Base-by-base conservation (phyloP, 805 yeast species). In the Saccharomycopsis selenospora region DNA sequence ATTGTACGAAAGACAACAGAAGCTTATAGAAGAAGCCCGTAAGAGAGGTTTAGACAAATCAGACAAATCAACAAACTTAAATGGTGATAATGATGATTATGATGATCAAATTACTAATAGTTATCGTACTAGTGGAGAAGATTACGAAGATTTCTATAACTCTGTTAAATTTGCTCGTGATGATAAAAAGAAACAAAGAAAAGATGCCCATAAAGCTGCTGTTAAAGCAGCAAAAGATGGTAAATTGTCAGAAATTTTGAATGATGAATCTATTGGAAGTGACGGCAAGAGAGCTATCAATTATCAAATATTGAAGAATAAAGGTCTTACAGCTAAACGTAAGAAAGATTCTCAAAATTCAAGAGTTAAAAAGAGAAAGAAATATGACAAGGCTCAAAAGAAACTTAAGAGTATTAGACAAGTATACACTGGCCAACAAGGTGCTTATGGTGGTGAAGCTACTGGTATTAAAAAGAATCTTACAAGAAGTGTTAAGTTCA, bases 301-400 rank as follows among this genome's bases (percentile, higher is more conserved):
- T 64, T 93, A 83, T 69, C 98, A 91, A 71, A 93, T 93, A 54
- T 74, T 87, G 69, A 93, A 91, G 77, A 93, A 93, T 71, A 90
- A 87, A 71, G 99, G 99, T 61, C 79, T 93, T 55, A 90, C 97
- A 1, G 91, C 95, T 17, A 85, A 82, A 66, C 77, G 96, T 64
- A 85, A 86, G 73, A 93, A 93, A 75, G 96, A 87, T 56, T 80
- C 85, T 72, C 79, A 97, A 68, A 93, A 93, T 65, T 79, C 98
- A 40, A 83, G 99, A 70, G 98, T 93, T 60, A 93, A 93, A 76
- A 93, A 91, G 95, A 85, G 99, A 75, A 86, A 82, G 80, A 87
- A 87, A 79, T 93, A 85, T 71, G 98, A 88, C 55, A 75, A 78
- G 64, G 99, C 99, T 25, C 81, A 88, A 71, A 91, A 88, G 87